A percentile compares a stretch with the other conserved stretches of the same genome.
These are phyloP conservation scores for Ciborinia camelliae DNA, from an alignment of 2,329 filamentous ascomycete genomes.

Conservation along the genomic window DNA sequence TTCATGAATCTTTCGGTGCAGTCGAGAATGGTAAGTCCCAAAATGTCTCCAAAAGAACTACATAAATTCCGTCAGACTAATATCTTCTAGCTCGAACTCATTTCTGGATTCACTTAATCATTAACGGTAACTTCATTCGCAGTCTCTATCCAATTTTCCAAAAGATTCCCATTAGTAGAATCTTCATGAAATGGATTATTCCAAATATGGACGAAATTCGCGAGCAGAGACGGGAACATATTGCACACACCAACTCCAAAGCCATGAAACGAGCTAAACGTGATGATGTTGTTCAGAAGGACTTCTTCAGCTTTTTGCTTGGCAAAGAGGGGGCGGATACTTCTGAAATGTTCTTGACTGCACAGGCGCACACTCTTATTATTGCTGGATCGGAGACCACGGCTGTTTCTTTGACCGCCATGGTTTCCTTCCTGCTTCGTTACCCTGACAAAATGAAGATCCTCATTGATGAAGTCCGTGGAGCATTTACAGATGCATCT, in stretches of 20 bases:
- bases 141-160: neutral
- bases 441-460: conserved; percentile 18
- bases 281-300: neutral
- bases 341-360: conserved; percentile 4
- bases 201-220: conserved; percentile 13
- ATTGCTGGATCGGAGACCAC: conserved; percentile 23
- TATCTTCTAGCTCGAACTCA: neutral
- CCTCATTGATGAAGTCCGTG: conserved; percentile 15
- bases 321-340: conserved; percentile 2
- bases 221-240: neutral
- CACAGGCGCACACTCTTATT: conserved; percentile 12
- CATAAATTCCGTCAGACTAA: neutral
- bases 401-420: conserved; percentile 12
- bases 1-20: conserved; percentile 10
- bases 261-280: neutral
- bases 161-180: conserved; percentile 2
- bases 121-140: conserved; percentile 3
- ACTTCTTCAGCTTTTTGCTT: conserved; percentile 11
- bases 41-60: neutral
- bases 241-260: conserved; percentile 4
- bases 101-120: conserved; percentile 9
- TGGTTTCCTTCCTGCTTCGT: conserved; percentile 13
- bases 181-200: conserved; percentile 10
- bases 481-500: conserved; percentile 1
- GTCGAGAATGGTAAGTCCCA: neutral